Percentiles rank a stretch among this genome's conserved stretches.
Evolutionary conservation across 1,284 basidiomycete species (phyloP).

Genomic region (Austroboletus niveus): DNA sequence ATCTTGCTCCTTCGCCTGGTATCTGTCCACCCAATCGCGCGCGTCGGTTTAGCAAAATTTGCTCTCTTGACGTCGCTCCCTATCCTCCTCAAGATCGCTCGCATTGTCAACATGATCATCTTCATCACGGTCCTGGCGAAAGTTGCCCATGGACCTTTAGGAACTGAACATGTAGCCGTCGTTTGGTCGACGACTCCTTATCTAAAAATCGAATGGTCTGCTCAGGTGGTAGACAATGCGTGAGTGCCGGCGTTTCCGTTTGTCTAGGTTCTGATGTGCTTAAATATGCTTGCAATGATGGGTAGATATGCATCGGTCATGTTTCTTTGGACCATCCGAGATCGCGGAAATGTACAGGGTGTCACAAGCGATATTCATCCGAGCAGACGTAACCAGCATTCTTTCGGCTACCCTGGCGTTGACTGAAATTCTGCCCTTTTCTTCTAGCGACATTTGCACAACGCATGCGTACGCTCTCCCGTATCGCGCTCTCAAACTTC

Average conservation of each 20-base stretch:
- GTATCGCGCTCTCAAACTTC: slow-evolving; percentile 33
- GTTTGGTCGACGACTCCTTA: slow-evolving; percentile 27
- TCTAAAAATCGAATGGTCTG: slow-evolving; percentile 36
- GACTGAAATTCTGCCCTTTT: not conserved
- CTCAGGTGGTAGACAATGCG: slow-evolving; percentile 32
- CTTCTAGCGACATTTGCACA: slow-evolving; percentile 20
- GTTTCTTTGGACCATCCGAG: slow-evolving; percentile 26
- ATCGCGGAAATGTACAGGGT: slow-evolving; percentile 8
- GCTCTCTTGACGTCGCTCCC: slow-evolving; percentile 16
- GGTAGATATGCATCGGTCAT: slow-evolving; percentile 21
- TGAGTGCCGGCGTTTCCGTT: slow-evolving; percentile 7
- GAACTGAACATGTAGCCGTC: slow-evolving; percentile 4
- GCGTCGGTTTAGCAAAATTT: slow-evolving; percentile 18
- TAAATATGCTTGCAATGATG: not conserved
- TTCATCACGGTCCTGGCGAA: slow-evolving; percentile 19
- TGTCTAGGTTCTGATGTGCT: not conserved
- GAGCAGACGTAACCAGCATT: slow-evolving; percentile 5
- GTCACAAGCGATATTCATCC: slow-evolving; percentile 19
- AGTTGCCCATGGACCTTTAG: slow-evolving; percentile 16
- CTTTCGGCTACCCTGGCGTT: not conserved
- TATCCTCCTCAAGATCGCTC: slow-evolving; percentile 25
- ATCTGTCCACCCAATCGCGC: slow-evolving; percentile 26
- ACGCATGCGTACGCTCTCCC: slow-evolving; percentile 25
- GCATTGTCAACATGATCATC: slow-evolving; percentile 23
- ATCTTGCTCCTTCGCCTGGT: slow-evolving; percentile 29